Base-by-base conservation (phyloP, 2,329 filamentous ascomycete genomes). In the Cladophialophora carrionii region DNA sequence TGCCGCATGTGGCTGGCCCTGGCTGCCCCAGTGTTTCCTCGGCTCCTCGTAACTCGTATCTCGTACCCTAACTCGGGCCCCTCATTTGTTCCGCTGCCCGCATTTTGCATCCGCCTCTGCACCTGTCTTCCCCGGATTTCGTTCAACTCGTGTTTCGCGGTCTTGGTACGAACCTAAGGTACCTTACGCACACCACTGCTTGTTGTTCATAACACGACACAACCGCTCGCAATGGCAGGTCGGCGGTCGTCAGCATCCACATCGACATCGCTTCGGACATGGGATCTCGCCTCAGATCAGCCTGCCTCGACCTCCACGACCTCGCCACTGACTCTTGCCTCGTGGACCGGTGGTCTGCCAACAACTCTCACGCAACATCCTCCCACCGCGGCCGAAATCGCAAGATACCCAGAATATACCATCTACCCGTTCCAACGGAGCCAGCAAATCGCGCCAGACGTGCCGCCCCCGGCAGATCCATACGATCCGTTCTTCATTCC, bases 401-500 rank as follows among this genome's bases (percentile, higher is more conserved):
- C 26, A n/a, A 34, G 24, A 34, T 31, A 20, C 24, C 14, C 52
- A 34, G 52, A 20, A 4, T 17, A 8, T 14, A 43, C 17, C 5
- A 43, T 43, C 14, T 43, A 9, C 37, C 1, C 37, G 37, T 32
- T 10, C 7, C 52, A 43, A 2, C 31, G 17, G 43, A 14, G 7
- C 4, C 41, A 59, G 22, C 20, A 54, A 61, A 2, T 17, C 12
- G 4, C 17, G 17, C 20, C 43, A 14, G 24, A 34, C 46, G 12
- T 9, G 12, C 7, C 37, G 8, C 55, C 53, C 26, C 58, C 24
- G 26, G 8, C 48, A 14, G 53, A 61, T 31, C 55, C 67, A 6
- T 67, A 69, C 58, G 46, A 62, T 1, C 64, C 64, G 3, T 69
- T 69, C 55, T 67, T 69, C 59, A 65, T 68, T 20, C 65, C 68